Percentiles rank a stretch among this genome's conserved stretches.
Conservation (phyloP, 2,329 filamentous ascomycete species). For the Fusarium scirpi region DNA sequence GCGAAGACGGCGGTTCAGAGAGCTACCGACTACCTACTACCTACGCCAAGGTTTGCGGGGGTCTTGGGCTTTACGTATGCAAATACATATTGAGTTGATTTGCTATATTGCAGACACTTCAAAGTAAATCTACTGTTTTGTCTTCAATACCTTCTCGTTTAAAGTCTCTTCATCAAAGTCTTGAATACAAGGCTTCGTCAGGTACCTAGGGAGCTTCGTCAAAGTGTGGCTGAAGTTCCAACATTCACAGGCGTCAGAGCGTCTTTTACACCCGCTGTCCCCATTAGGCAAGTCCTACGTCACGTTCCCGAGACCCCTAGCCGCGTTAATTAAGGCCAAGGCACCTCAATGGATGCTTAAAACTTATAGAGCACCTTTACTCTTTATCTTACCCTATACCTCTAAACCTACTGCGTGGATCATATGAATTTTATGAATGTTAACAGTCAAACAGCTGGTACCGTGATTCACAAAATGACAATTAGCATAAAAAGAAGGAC, state of each 20-base stretch:
- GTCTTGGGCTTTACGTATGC: constrained; percentile 13
- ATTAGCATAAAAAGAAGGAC: background rate
- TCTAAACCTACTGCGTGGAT: background rate
- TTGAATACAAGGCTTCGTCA: background rate
- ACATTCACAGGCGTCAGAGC: constrained; percentile 14
- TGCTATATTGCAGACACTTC: background rate
- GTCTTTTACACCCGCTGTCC: constrained; percentile 15
- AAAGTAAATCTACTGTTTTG: background rate
- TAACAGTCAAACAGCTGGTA: background rate
- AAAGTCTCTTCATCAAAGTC: background rate
- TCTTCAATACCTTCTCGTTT: background rate
- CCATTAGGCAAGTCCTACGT: constrained; percentile 30
- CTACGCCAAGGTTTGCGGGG: constrained; percentile 38
- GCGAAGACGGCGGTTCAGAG: constrained; percentile 11
- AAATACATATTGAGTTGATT: background rate
- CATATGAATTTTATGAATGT: background rate
- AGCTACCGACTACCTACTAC: background rate
- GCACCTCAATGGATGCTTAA: background rate
- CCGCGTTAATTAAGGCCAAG: constrained; percentile 19
- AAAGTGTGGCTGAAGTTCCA: constrained; percentile 29
- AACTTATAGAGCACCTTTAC: background rate
- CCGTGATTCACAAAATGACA: background rate
- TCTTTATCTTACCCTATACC: constrained; percentile 1
- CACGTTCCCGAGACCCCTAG: constrained; percentile 29
- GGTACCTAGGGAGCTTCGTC: background rate